Percentiles rank a stretch among this genome's conserved stretches.
phyloP scores from a whole-genome alignment of 768 basidiomycete species.

The Hydnomerulius pinastri region DNA sequence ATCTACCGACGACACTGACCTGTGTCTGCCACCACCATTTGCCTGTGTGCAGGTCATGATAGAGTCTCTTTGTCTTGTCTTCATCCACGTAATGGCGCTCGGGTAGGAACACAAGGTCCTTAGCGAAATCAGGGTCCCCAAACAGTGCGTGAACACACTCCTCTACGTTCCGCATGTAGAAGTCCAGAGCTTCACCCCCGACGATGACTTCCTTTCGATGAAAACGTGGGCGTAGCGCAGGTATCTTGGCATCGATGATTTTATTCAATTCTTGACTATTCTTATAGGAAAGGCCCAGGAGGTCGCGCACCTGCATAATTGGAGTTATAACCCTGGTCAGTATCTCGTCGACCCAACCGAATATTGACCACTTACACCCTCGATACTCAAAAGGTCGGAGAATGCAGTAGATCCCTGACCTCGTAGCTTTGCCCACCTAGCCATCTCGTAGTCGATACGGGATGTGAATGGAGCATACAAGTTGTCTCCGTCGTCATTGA shows the following conservation, averaged over 20 bases:
- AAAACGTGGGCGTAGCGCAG: too few relatives aligned
- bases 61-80: slow-evolving; percentile 28
- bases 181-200: slow-evolving; percentile 31
- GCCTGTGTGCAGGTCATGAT: slow-evolving; percentile 47
- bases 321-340: too few relatives aligned
- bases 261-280: slow-evolving; percentile 26
- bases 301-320: slow-evolving; percentile 25
- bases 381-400: slow-evolving; percentile 39
- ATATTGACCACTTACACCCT: slow-evolving; percentile 33
- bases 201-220: slow-evolving; percentile 11
- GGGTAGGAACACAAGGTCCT: slow-evolving; percentile 33
- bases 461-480: slow-evolving; percentile 36
- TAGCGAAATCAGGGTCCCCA: slow-evolving; percentile 34
- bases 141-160: slow-evolving; percentile 39
- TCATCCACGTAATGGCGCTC: slow-evolving; percentile 40
- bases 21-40: slow-evolving; percentile 56
- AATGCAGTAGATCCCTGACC: slow-evolving; percentile 39
- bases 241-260: slow-evolving; percentile 34
- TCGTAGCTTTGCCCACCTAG: slow-evolving; percentile 40
- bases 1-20: slow-evolving; percentile 30
- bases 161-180: slow-evolving; percentile 37
- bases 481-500: not conserved
- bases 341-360: too few relatives aligned
- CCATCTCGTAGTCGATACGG: slow-evolving; percentile 41
- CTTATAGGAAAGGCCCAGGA: slow-evolving; percentile 35